phyloP scores from a whole-genome alignment of 2,329 filamentous ascomycete genomes.

The Huntiella bhutanensis region DNA sequence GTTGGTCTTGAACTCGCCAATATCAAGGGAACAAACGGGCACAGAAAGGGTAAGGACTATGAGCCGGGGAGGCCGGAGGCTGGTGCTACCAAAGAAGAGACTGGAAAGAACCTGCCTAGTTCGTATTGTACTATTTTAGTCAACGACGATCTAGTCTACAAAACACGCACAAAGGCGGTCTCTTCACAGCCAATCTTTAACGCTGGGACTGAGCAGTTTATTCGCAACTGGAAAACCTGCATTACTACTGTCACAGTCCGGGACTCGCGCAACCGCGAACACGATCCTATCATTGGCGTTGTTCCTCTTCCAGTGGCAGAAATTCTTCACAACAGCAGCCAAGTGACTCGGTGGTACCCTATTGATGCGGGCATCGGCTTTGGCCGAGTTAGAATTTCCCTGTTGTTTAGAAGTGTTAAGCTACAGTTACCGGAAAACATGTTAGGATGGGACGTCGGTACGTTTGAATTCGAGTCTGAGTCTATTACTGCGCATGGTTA shows the following conservation, averaged over 20 bases:
- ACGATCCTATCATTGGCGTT: constrained; percentile 85
- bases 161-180: constrained; percentile 84
- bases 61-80: constrained; percentile 67
- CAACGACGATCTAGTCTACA: constrained; percentile 81
- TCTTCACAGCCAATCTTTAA: constrained; percentile 95
- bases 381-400: constrained; percentile 69
- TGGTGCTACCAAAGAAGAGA: constrained; percentile 74
- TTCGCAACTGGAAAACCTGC: constrained; percentile 79
- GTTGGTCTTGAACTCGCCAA: constrained; percentile 88
- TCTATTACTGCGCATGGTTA: constrained; percentile 47
- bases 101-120: constrained; percentile 60
- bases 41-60: constrained; percentile 62
- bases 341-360: constrained; percentile 86
- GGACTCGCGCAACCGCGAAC: constrained; percentile 73
- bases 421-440: constrained; percentile 67
- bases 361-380: constrained; percentile 87
- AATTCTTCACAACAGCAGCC: constrained; percentile 70
- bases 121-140: constrained; percentile 84
- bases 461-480: constrained; percentile 68
- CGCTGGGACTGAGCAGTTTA: constrained; percentile 79
- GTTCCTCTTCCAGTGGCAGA: constrained; percentile 77
- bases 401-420: constrained; percentile 81
- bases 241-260: constrained; percentile 78
- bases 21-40: constrained; percentile 61
- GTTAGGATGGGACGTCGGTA: constrained; percentile 88